Evolutionary conservation across 768 basidiomycete genomes (phyloP).

Genomic region (Galerina sulciceps): DNA sequence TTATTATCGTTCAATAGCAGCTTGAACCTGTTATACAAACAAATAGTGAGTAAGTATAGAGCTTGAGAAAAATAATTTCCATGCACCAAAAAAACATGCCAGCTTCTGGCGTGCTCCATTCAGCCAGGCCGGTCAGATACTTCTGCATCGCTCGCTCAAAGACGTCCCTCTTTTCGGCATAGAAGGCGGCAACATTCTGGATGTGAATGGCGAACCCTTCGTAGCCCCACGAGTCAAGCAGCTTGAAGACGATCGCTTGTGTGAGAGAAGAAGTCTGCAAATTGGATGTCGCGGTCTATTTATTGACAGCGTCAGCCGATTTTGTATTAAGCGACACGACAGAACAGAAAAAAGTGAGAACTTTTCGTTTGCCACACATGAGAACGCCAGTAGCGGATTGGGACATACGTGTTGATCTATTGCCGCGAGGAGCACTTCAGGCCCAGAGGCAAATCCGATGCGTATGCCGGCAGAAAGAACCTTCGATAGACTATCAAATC

Average conservation of each 20-base stretch:
- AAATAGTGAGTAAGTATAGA: slow-evolving; percentile 2
- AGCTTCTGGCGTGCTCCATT: slow-evolving; percentile 72
- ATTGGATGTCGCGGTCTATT: slow-evolving; percentile 68
- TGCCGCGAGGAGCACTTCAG: slow-evolving; percentile 63
- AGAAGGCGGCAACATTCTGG: slow-evolving; percentile 70
- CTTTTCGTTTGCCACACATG: slow-evolving; percentile 7
- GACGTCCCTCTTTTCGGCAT: slow-evolving; percentile 71
- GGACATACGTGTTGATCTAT: slow-evolving; percentile 72
- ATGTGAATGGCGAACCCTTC: slow-evolving; percentile 76
- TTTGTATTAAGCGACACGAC: slow-evolving; percentile 3
- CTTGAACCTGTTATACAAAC: slow-evolving; percentile 62
- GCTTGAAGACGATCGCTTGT: slow-evolving; percentile 61
- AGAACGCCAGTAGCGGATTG: slow-evolving; percentile 4
- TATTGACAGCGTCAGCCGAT: neutral
- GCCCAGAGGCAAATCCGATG: slow-evolving; percentile 82
- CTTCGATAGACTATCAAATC: slow-evolving; percentile 92
- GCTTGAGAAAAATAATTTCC: slow-evolving; percentile 3
- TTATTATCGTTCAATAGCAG: slow-evolving; percentile 46
- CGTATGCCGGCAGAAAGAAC: slow-evolving; percentile 77
- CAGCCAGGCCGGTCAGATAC: slow-evolving; percentile 78
- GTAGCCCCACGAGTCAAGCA: slow-evolving; percentile 76
- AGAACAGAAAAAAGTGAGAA: neutral
- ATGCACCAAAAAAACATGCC: slow-evolving; percentile 91
- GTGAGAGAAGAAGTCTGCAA: slow-evolving; percentile 68
- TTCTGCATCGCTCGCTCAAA: slow-evolving; percentile 79